Conservation (phyloP, 768 basidiomycete genomes). For the Tylopilus vinaceipallidus region DNA sequence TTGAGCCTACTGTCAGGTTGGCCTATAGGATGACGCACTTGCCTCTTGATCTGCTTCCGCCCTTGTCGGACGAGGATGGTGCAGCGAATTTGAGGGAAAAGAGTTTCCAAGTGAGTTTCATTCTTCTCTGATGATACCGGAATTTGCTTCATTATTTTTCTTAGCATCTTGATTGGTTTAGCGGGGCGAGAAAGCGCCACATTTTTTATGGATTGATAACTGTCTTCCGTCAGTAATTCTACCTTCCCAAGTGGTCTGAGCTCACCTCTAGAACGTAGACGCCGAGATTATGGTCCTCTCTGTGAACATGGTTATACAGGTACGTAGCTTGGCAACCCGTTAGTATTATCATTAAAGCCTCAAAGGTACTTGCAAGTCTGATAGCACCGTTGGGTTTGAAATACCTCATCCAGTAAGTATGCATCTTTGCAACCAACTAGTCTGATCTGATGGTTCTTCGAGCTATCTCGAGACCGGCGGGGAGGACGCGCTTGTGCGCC, state of each 20-base stretch:
- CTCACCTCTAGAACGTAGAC: background rate
- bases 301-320: background rate
- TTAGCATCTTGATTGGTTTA: slow-evolving; percentile 2
- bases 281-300: background rate
- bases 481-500: background rate
- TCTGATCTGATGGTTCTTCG: background rate
- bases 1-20: background rate
- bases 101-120: background rate
- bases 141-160: background rate
- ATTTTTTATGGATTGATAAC: slow-evolving; percentile 2
- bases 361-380: background rate
- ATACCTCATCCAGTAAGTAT: background rate
- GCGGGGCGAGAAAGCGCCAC: slow-evolving; percentile 1
- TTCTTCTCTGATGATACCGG: background rate
- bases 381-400: background rate
- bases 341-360: background rate
- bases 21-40: background rate
- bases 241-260: background rate
- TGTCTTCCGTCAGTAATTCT: background rate
- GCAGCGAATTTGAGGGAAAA: background rate
- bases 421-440: background rate
- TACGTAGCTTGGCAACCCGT: background rate
- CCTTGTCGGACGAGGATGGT: slow-evolving; percentile 1
- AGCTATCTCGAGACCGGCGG: slow-evolving; percentile 1
- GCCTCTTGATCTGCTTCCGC: background rate